These are phyloP conservation scores for Candida bentonensis DNA, from an alignment of 805 yeast genomes.

Conservation along the genomic window DNA sequence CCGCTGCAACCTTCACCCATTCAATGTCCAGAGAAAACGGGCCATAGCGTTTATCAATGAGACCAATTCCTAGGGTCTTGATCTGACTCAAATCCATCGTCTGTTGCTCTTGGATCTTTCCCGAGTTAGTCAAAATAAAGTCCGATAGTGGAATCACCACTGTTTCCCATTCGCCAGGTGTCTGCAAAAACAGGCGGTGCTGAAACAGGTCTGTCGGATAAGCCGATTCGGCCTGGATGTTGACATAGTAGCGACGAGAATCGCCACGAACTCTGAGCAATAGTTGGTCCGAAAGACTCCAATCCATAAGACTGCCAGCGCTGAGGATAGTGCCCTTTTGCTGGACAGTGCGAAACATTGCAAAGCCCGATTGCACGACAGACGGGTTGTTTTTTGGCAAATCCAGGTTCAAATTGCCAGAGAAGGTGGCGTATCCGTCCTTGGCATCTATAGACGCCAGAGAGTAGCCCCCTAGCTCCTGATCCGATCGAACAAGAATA, in stretches of 20 bases:
- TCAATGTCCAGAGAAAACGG: slow-evolving; percentile 58
- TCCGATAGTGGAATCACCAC: slow-evolving; percentile 65
- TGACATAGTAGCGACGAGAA: slow-evolving; percentile 59
- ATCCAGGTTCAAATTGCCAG: slow-evolving; percentile 55
- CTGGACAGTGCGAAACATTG: slow-evolving; percentile 73
- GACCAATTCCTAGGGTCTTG: slow-evolving; percentile 64
- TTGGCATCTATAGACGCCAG: slow-evolving; percentile 35
- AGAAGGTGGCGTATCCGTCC: slow-evolving; percentile 40
- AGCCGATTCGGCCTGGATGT: slow-evolving; percentile 70
- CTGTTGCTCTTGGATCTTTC: slow-evolving; percentile 46
- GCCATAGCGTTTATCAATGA: slow-evolving; percentile 65
- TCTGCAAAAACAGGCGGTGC: slow-evolving; percentile 58
- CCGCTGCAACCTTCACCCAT: slow-evolving; percentile 41
- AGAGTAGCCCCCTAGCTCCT: slow-evolving; percentile 62
- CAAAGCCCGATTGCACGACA: slow-evolving; percentile 51
- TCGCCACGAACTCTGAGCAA: slow-evolving; percentile 63
- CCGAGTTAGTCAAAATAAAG: slow-evolving; percentile 74
- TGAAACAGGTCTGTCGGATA: slow-evolving; percentile 68
- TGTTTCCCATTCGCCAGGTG: slow-evolving; percentile 72
- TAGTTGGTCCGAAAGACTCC: slow-evolving; percentile 47
- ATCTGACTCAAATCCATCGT: slow-evolving; percentile 49
- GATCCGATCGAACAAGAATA: slow-evolving; percentile 49
- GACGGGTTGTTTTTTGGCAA: slow-evolving; percentile 54
- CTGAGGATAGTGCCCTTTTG: slow-evolving; percentile 29
- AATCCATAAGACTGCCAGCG: slow-evolving; percentile 48